Percentiles rank a stretch among this genome's conserved stretches.
phyloP scores from a whole-genome alignment of 2,329 filamentous ascomycete species.

The Beauveria brongniartii region DNA sequence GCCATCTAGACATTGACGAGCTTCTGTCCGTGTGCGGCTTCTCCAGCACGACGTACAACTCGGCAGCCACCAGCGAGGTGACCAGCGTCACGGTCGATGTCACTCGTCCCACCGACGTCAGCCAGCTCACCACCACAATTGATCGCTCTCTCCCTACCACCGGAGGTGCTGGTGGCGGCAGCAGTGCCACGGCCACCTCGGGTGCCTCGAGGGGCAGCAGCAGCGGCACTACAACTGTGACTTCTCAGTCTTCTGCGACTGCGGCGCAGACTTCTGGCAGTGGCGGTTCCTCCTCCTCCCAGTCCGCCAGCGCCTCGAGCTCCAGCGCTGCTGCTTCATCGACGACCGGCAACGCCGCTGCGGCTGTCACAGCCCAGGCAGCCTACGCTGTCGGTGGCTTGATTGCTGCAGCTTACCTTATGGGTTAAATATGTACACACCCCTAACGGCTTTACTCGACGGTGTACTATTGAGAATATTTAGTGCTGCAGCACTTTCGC shows the following conservation, averaged over 20 bases:
- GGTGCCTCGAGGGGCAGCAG: not conserved
- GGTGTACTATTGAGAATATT: too few species aligned
- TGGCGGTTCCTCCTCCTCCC: too few species aligned
- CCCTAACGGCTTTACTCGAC: too few species aligned
- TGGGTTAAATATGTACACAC: not conserved
- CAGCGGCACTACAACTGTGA: not conserved
- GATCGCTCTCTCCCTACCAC: not conserved
- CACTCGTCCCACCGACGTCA: slow-evolving; percentile 23
- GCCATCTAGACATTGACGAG: not conserved
- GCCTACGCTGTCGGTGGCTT: not conserved
- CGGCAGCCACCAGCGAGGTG: slow-evolving; percentile 17
- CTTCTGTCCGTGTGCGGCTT: slow-evolving; percentile 6
- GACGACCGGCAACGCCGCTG: not conserved
- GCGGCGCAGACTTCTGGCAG: not conserved
- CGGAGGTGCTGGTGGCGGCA: not conserved
- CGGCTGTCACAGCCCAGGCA: not conserved
- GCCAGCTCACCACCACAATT: slow-evolving; percentile 29
- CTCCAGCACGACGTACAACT: slow-evolving; percentile 3
- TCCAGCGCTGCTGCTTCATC: not conserved
- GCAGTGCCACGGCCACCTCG: not conserved
- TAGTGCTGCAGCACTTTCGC: too few species aligned
- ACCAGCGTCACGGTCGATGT: slow-evolving; percentile 25
- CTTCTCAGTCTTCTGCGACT: not conserved
- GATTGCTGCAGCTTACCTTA: slow-evolving; percentile 6
- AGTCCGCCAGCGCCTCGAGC: not conserved